Conservation (phyloP, 225 moss, liverwort and hornwort genomes). For the Bryoerythrophyllum caledonicum region DNA sequence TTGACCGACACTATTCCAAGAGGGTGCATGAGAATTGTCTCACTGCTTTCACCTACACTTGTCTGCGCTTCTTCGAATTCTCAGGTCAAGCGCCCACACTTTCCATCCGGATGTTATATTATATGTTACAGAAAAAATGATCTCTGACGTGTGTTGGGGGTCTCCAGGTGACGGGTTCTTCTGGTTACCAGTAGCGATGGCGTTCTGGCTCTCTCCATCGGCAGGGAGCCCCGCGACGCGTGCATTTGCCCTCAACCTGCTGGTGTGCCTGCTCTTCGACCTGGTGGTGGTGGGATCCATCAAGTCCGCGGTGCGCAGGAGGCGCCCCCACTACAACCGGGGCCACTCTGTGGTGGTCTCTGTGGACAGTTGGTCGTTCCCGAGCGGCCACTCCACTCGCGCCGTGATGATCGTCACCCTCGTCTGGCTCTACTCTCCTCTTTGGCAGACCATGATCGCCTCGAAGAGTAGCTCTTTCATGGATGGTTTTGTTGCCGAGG, state of each 20-base stretch:
- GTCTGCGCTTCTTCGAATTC: constrained; percentile 67
- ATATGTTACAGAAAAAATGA: not conserved
- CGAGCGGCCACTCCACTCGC: constrained; percentile 80
- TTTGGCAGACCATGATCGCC: constrained; percentile 38
- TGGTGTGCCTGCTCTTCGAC: constrained; percentile 65
- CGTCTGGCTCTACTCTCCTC: constrained; percentile 59
- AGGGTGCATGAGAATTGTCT: constrained; percentile 57
- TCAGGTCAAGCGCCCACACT: constrained; percentile 52
- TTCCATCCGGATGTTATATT: constrained; percentile 29
- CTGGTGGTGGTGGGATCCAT: constrained; percentile 60
- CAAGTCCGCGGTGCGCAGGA: constrained; percentile 57
- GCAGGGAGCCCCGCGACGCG: constrained; percentile 48
- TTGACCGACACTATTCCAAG: constrained; percentile 64
- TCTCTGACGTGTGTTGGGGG: not conserved
- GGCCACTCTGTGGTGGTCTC: constrained; percentile 68
- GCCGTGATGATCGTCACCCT: constrained; percentile 70
- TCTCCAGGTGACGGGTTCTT: constrained; percentile 70
- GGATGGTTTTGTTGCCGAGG: constrained; percentile 26
- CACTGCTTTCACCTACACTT: constrained; percentile 41
- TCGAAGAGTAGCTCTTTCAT: not conserved
- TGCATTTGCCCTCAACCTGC: constrained; percentile 65
- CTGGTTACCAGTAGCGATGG: constrained; percentile 64
- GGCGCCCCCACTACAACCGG: constrained; percentile 73
- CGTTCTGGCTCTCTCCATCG: constrained; percentile 66
- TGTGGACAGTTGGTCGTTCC: constrained; percentile 81